Evolutionary conservation across 2,329 filamentous ascomycete species (phyloP).

Genomic region (Fusarium penzigii): DNA sequence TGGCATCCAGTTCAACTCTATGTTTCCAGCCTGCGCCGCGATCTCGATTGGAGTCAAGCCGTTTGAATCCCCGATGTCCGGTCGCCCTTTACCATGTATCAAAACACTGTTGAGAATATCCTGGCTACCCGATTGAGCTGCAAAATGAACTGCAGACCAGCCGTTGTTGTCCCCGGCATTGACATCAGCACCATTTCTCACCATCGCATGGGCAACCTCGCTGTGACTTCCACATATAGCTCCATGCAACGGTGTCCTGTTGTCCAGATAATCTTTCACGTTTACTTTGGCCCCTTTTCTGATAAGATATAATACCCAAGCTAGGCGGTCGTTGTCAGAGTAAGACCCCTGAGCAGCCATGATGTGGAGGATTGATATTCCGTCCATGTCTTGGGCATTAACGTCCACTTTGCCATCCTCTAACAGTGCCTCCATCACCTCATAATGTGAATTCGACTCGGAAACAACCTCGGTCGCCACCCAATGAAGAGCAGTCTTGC

Average conservation of each 20-base stretch:
- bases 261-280: neutral
- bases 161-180: neutral
- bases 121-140: neutral
- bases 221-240: neutral
- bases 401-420: neutral
- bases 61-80: neutral
- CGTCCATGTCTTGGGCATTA: neutral
- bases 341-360: neutral
- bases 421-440: neutral
- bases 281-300: neutral
- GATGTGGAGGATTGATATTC: neutral
- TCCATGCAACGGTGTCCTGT: neutral
- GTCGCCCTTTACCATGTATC: neutral
- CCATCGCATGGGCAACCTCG: neutral
- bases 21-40: neutral
- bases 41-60: neutral
- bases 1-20: neutral
- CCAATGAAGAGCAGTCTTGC: constrained; percentile 2
- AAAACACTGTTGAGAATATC: neutral
- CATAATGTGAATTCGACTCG: neutral
- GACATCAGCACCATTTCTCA: neutral
- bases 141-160: neutral
- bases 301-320: neutral
- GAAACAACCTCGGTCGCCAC: neutral
- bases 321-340: neutral